Conservation (phyloP, 805 yeast species). For the Metschnikowia drakensbergensis region DNA sequence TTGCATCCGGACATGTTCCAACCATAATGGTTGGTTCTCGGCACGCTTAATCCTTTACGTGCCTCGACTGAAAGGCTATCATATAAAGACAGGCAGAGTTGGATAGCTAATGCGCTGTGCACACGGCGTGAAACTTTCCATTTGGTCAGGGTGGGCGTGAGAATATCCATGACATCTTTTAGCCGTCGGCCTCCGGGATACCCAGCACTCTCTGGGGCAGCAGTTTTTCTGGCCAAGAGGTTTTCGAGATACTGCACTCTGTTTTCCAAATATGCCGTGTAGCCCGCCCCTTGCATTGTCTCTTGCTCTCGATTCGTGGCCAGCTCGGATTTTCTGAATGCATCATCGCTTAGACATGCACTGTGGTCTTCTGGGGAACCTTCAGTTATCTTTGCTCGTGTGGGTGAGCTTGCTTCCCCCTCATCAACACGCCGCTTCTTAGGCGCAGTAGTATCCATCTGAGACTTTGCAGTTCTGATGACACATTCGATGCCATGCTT, state of each 20-base stretch:
- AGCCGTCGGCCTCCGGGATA: conserved; percentile 4
- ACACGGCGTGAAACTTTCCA: conserved; percentile 47
- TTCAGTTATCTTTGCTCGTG: not conserved
- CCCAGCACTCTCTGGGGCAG: not conserved
- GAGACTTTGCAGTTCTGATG: conserved; percentile 12
- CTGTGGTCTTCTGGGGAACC: not conserved
- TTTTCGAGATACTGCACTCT: conserved; percentile 38
- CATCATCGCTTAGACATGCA: not conserved
- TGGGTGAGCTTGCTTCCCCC: not conserved
- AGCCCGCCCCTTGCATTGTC: not conserved
- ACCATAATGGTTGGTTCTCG: conserved; percentile 58
- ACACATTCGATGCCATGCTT: conserved; percentile 35
- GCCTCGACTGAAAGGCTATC: conserved; percentile 32
- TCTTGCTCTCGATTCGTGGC: not conserved
- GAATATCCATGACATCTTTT: conserved; percentile 19
- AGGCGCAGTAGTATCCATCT: not conserved
- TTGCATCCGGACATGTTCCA: conserved; percentile 64
- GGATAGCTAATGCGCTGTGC: conserved; percentile 36
- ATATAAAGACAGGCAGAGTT: conserved; percentile 34
- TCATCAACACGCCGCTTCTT: conserved; percentile 1
- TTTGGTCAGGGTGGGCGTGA: conserved; percentile 29
- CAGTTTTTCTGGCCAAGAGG: not conserved
- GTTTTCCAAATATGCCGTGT: conserved; percentile 31
- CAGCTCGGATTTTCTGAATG: not conserved
- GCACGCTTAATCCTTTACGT: conserved; percentile 37